These are phyloP conservation scores for Botrytis byssoidea DNA, from an alignment of 2,329 filamentous ascomycete genomes.

Conservation along the genomic window DNA sequence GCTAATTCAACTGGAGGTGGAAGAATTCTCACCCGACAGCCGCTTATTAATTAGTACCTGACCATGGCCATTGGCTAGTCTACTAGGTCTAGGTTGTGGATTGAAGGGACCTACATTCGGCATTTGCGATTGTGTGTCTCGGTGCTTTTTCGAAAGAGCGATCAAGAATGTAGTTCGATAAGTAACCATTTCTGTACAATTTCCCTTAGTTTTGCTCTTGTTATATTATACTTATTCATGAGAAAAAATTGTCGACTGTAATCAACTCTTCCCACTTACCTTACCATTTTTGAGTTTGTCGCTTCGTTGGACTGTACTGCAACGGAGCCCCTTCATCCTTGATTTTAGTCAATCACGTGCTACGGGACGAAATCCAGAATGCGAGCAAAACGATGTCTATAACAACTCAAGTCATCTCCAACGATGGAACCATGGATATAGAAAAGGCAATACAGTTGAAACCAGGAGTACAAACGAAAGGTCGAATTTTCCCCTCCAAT, in stretches of 20 bases:
- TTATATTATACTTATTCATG: not conserved
- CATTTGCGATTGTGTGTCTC: not conserved
- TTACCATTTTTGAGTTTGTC: not conserved
- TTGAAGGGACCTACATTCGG: not conserved
- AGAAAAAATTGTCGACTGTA: not conserved
- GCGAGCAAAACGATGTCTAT: constrained; percentile 30
- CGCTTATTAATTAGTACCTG: not conserved
- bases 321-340: constrained; percentile 1
- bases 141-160: not conserved
- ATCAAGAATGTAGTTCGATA: not conserved
- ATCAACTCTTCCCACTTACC: not conserved
- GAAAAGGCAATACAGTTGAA: constrained; percentile 29
- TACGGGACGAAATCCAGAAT: not conserved
- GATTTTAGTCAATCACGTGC: constrained; percentile 17
- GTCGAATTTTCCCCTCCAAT: constrained; percentile 43
- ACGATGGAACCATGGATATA: constrained; percentile 22
- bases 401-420: constrained; percentile 31
- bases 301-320: not conserved
- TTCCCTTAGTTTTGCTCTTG: no score
- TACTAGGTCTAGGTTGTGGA: not conserved
- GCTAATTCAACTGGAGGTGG: not conserved
- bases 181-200: not conserved
- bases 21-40: not conserved
- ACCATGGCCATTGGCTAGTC: not conserved
- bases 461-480: constrained; percentile 27